phyloP scores from a whole-genome alignment of 2,329 filamentous ascomycete species.

The Penicillium janthinellum region DNA sequence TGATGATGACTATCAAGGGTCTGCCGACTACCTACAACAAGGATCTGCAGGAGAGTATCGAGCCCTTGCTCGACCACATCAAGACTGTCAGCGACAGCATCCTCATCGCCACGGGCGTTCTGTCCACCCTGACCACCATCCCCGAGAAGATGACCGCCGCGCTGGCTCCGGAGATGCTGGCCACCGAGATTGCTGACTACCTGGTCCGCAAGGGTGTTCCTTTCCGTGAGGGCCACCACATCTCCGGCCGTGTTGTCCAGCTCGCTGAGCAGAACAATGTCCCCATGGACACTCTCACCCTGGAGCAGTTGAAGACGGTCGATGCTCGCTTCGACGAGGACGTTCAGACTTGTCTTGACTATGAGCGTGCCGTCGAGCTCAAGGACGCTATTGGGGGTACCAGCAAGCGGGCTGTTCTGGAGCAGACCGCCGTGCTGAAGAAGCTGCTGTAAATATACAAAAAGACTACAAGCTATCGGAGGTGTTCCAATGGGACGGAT shows the following conservation, averaged over 20 bases:
- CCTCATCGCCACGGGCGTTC: slow-evolving; percentile 78
- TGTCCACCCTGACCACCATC: slow-evolving; percentile 70
- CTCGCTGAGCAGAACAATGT: slow-evolving; percentile 66
- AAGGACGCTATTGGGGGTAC: slow-evolving; percentile 76
- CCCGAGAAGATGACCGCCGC: slow-evolving; percentile 77
- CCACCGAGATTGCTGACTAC: slow-evolving; percentile 56
- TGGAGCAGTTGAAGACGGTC: slow-evolving; percentile 68
- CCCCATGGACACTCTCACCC: slow-evolving; percentile 69
- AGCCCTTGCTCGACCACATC: slow-evolving; percentile 82
- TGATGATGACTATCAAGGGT: slow-evolving; percentile 75
- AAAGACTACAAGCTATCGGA: neutral
- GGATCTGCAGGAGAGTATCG: slow-evolving; percentile 83
- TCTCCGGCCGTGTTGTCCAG: slow-evolving; percentile 72
- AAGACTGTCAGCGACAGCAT: slow-evolving; percentile 81
- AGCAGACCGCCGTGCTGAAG: slow-evolving; percentile 68
- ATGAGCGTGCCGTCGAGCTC: slow-evolving; percentile 80
- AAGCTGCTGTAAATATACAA: slow-evolving; percentile 48
- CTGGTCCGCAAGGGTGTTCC: slow-evolving; percentile 60
- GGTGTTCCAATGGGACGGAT: slow-evolving; percentile 5
- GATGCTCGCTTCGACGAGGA: slow-evolving; percentile 72
- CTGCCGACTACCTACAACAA: slow-evolving; percentile 87
- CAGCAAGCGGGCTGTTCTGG: slow-evolving; percentile 67
- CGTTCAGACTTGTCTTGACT: slow-evolving; percentile 72
- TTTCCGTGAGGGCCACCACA: slow-evolving; percentile 79
- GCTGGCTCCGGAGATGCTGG: slow-evolving; percentile 81